Evolutionary conservation across 345 rosid genomes (phyloP).

Genomic region (Psidium friedrichsthalianum): DNA sequence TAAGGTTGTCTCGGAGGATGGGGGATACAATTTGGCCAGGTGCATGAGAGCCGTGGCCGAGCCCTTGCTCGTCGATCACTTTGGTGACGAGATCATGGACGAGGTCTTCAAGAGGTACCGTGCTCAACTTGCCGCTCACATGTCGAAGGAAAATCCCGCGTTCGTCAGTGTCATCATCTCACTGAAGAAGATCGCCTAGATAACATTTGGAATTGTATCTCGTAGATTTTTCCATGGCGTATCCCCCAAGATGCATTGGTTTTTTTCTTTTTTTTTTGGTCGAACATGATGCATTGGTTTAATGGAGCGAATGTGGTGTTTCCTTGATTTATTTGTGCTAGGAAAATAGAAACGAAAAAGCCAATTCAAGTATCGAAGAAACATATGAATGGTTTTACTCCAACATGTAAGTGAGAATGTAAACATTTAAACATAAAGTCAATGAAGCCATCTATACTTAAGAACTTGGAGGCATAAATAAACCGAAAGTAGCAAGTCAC

Average conservation of each 20-base stretch:
- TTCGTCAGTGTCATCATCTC: conserved; percentile 1
- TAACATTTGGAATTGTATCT: not conserved
- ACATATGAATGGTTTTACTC: not conserved
- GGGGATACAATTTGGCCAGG: conserved; percentile 23
- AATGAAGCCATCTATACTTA: not conserved
- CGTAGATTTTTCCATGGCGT: not conserved
- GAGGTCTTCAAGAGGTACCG: conserved; percentile 12
- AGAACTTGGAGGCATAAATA: not conserved
- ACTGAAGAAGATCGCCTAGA: not conserved
- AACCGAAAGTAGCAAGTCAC: not conserved
- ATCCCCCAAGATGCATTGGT: not conserved
- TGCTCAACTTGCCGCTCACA: not conserved
- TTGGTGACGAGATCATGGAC: conserved; percentile 19
- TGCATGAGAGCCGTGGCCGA: conserved; percentile 52
- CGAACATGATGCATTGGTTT: not conserved
- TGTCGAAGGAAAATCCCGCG: conserved; percentile 3
- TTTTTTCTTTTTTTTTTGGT: too few relatives aligned
- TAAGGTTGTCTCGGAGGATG: not conserved
- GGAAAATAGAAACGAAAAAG: not conserved
- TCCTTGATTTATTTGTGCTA: not conserved
- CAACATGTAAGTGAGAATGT: not conserved
- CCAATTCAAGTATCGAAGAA: not conserved
- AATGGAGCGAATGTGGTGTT: not conserved
- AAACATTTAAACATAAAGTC: not conserved
- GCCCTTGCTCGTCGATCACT: conserved; percentile 40